Evolutionary conservation across 257 asterid genomes (phyloP).

Genomic region (Mitragyna speciosa): DNA sequence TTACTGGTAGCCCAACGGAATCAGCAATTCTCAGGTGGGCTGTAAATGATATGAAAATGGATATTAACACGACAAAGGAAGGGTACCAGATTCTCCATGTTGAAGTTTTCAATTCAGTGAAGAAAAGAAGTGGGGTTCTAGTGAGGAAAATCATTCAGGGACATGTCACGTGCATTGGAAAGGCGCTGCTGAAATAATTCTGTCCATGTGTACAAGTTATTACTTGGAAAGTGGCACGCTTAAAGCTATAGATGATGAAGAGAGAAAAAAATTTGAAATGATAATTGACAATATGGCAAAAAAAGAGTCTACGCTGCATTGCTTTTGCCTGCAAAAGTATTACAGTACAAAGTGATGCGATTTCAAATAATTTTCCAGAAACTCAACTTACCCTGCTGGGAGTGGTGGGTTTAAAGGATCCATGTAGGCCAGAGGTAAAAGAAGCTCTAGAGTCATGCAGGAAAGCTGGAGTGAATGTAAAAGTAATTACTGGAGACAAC

Average conservation of each 20-base stretch:
- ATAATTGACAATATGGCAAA: constrained; percentile 13
- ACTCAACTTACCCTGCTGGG: constrained; percentile 14
- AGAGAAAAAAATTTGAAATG: constrained; percentile 11
- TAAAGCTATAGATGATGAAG: constrained; percentile 6
- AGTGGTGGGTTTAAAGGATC: constrained; percentile 23
- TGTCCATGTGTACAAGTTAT: constrained; percentile 22
- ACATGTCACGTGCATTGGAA: constrained; percentile 14
- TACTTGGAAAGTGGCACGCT: not conserved
- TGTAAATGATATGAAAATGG: constrained; percentile 2
- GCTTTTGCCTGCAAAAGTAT: constrained; percentile 12
- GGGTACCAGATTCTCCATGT: constrained; percentile 9
- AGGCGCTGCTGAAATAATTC: constrained; percentile 29
- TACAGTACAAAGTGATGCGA: too few relatives aligned
- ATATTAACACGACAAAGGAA: constrained; percentile 14
- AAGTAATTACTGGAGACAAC: constrained; percentile 12
- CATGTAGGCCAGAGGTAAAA: constrained; percentile 19
- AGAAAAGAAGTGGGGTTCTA: constrained; percentile 27
- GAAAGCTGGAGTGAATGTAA: constrained; percentile 20
- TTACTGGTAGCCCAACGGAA: constrained; percentile 25
- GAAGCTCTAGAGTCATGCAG: constrained; percentile 17
- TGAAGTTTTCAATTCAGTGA: constrained; percentile 24
- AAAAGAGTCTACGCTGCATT: constrained; percentile 22
- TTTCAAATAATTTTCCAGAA: too few relatives aligned
- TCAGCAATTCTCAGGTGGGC: constrained; percentile 25
- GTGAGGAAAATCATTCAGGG: not conserved